Base-by-base conservation (phyloP, 2,329 filamentous ascomycete genomes). In the Aureobasidium sp. region DNA sequence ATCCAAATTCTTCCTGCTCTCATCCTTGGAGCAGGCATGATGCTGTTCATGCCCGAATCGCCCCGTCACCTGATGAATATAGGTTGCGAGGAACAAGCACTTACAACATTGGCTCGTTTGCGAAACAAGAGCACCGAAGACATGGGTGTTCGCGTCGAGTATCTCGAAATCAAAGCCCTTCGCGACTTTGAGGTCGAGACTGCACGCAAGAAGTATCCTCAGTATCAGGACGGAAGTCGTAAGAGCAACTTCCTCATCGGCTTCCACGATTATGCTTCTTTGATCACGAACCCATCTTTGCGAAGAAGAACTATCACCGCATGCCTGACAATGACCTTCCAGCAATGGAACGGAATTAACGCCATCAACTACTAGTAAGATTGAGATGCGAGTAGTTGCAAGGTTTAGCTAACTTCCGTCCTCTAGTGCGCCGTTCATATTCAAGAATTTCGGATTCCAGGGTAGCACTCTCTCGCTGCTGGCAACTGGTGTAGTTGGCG, bases 131-230 rank as follows among this genome's bases (percentile, higher is more conserved):
- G 82, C 0, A 70, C 75, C 9, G 81, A 87, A 65, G 81, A 90
- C 68, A 83, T 89, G 62, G 79, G 89, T 0, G 82, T 92, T 41
- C 81, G 86, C 63, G 78, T 90, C 1, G 89, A 92, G 69, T 90
- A 87, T 70, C 81, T 90, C n/a, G 89, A 92, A 70, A 91, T 92
- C 75, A 89, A 90, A 72, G 88, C 89, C 0, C 86, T 90, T 70
- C 85, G 84, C 0, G 72, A 88, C 23, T 93, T 92, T 66, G 88
- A 92, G 73, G 88, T 90, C 74, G 82, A 84, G 48, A 84, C 83
- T 1, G 79, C 87, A 9, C 80, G 81, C 0, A 84, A 87, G 65
- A 79, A 86, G 27, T 90, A 88, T 72, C 88, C 88, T 0, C 78
- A 87, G 23, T 66, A 66, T 23, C 66, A 64, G 29, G 64, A 67